Evolutionary conservation across 208 protist genomes (phyloP).

Genomic region (Leptomonas seymouri): DNA sequence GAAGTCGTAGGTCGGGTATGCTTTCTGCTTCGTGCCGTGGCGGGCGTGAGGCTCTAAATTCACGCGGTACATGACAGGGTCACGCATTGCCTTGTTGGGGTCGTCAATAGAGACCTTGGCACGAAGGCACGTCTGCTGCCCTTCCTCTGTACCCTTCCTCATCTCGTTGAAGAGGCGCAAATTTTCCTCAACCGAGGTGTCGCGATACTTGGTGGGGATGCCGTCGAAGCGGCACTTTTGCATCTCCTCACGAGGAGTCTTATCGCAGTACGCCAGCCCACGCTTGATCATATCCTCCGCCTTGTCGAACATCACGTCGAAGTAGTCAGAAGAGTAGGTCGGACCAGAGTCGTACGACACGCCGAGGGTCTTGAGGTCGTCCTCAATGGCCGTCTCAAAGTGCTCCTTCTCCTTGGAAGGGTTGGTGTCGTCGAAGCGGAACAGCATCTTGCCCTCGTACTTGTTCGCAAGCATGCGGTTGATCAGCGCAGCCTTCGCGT

Average conservation of each 20-base stretch:
- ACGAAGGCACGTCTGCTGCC: constrained; percentile 93
- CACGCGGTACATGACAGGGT: constrained; percentile 98
- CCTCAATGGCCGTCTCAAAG: constrained; percentile 96
- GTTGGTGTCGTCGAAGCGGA: constrained; percentile 99
- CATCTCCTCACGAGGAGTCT: constrained; percentile 96
- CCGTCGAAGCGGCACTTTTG: constrained; percentile 92
- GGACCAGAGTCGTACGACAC: constrained; percentile 89
- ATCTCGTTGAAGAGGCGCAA: constrained; percentile 96
- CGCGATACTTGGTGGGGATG: constrained; percentile 89
- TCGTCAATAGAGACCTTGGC: constrained; percentile 97
- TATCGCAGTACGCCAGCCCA: constrained; percentile 97
- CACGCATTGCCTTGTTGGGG: constrained; percentile 97
- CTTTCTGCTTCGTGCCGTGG: constrained; percentile 93
- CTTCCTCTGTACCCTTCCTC: constrained; percentile 85
- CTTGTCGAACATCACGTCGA: constrained; percentile 94
- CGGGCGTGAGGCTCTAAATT: constrained; percentile 92
- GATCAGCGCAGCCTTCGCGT: constrained; percentile 98
- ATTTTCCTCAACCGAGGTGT: constrained; percentile 95
- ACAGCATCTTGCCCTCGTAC: constrained; percentile 97
- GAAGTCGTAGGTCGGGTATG: constrained; percentile 99
- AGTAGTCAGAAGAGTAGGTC: constrained; percentile 98
- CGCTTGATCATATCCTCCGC: constrained; percentile 91
- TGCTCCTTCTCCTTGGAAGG: constrained; percentile 97
- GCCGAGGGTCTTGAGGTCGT: constrained; percentile 94
- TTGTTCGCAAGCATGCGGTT: constrained; percentile 97